Evolutionary conservation across 495 filamentous ascomycete species (phyloP), one percentile per base, ranked within the genome.

Genomic region (Neurospora discreta): DNA sequence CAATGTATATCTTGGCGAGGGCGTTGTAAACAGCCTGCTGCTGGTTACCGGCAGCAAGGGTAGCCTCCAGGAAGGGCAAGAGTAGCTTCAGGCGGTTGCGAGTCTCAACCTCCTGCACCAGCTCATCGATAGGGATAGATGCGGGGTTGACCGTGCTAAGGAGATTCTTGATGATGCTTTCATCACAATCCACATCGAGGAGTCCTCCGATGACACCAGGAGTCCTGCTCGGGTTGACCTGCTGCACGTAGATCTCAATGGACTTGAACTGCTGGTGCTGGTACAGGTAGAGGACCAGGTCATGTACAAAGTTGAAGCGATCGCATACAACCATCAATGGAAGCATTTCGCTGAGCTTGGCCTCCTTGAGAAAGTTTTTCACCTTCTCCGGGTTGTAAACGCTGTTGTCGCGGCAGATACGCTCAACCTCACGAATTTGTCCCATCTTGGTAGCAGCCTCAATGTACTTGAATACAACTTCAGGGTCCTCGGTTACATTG

Each of bases 241-340:
- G 92, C 85, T 99, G 96, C n/a, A 99, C 96, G 76, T 99, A 99
- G 68, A 97, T 90, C 83, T 99, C 96, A 74, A 99, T 99, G 16
- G 96, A 97, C 84, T 97, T 96, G 90, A 97, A 99, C 78, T 98
- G 96, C 81, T 98, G 95, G 83, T 97, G 97, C 82, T 97, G 94
- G 85, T 98, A 99, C 33, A 99, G 92, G 81, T 97, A 98, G 30
- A 98, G 87, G 36, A 99, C 92, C 77, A 99, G 80, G 79, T 99
- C 96, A 77, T 99, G 96, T 71, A 98, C 93, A 79, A 99, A 95
- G 84, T 98, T 97, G 87, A 96, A 97, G 20, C 94, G 93, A 76
- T 99, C 96, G 82, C 96, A 98, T 73, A 99, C 96, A 77, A 98
- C 97, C 84, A 99, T 98, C 71, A 99, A 85, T 18, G 96, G 96